Evolutionary conservation across 2,329 filamentous ascomycete genomes (phyloP).

Genomic region (Epichloe amarillans): DNA sequence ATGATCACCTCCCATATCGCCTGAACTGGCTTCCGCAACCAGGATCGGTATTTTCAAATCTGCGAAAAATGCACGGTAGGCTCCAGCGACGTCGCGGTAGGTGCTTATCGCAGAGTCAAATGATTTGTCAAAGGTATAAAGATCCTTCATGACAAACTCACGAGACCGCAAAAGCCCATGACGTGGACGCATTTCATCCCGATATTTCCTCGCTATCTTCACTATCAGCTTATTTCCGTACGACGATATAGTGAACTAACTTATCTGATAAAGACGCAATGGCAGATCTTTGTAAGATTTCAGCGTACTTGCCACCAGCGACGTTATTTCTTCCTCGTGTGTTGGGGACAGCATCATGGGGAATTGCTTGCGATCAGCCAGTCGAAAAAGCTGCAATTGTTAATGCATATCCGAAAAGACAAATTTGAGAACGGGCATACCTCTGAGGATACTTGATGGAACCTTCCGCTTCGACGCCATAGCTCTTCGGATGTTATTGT

Average conservation of each 20-base stretch:
- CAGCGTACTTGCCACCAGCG: slow-evolving; percentile 57
- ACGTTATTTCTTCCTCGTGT: slow-evolving; percentile 92
- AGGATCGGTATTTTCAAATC: slow-evolving; percentile 74
- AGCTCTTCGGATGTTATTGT: slow-evolving; percentile 73
- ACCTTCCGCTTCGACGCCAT: slow-evolving; percentile 72
- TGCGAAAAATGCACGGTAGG: slow-evolving; percentile 66
- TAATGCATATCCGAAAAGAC: slow-evolving; percentile 9
- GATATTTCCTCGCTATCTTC: slow-evolving; percentile 67
- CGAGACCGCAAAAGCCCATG: slow-evolving; percentile 77
- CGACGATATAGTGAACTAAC: slow-evolving; percentile 30
- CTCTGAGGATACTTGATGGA: slow-evolving; percentile 61
- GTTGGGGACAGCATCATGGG: slow-evolving; percentile 76
- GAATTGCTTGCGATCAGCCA: slow-evolving; percentile 64
- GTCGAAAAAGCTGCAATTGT: slow-evolving; percentile 54
- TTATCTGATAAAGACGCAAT: slow-evolving; percentile 79
- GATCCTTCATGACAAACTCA: slow-evolving; percentile 96
- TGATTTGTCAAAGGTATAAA: slow-evolving; percentile 83
- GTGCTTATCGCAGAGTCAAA: slow-evolving; percentile 59
- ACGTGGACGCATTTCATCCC: slow-evolving; percentile 79
- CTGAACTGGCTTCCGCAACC: slow-evolving; percentile 80
- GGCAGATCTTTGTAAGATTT: slow-evolving; percentile 80
- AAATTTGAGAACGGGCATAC: slow-evolving; percentile 24
- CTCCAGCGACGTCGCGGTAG: slow-evolving; percentile 59
- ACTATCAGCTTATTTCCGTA: neutral
- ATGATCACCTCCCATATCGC: slow-evolving; percentile 85